phyloP scores from a whole-genome alignment of 176 grass and related monocot genomes.

The Zizania latifolia region DNA sequence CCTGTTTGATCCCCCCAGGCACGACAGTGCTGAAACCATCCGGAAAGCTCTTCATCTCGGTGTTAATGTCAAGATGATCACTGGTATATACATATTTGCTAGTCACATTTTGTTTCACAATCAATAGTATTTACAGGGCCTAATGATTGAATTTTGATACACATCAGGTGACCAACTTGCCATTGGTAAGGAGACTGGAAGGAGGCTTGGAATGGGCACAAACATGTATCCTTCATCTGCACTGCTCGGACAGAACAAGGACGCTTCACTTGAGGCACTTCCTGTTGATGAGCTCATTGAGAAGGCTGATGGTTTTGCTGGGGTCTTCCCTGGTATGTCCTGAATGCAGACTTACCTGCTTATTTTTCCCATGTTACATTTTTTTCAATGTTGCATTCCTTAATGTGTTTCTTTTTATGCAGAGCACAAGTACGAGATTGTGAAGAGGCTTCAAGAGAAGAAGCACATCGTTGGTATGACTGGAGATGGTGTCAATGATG shows the following conservation, averaged over 20 bases:
- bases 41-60: constrained; percentile 91
- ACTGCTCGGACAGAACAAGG: constrained; percentile 80
- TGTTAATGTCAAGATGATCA: constrained; percentile 99
- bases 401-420: constrained; percentile 17
- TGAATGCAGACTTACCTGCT: neutral
- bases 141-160: neutral
- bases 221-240: constrained; percentile 99
- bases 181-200: constrained; percentile 93
- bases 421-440: constrained; percentile 99
- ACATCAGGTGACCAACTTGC: constrained; percentile 92
- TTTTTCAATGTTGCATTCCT: neutral
- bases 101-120: neutral
- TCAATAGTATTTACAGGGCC: neutral
- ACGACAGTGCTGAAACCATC: constrained; percentile 98
- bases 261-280: constrained; percentile 57
- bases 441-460: constrained; percentile 95
- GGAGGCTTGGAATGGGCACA: constrained; percentile 98
- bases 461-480: constrained; percentile 99
- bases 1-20: constrained; percentile 92
- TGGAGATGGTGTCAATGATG: constrained; percentile 96
- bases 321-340: constrained; percentile 87
- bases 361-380: too few relatives aligned
- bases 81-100: constrained; percentile 42
- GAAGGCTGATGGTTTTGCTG: constrained; percentile 97
- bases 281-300: constrained; percentile 96